These are phyloP conservation scores for Limtongozyma cylindracea DNA, from an alignment of 805 yeast genomes.

Conservation along the genomic window DNA sequence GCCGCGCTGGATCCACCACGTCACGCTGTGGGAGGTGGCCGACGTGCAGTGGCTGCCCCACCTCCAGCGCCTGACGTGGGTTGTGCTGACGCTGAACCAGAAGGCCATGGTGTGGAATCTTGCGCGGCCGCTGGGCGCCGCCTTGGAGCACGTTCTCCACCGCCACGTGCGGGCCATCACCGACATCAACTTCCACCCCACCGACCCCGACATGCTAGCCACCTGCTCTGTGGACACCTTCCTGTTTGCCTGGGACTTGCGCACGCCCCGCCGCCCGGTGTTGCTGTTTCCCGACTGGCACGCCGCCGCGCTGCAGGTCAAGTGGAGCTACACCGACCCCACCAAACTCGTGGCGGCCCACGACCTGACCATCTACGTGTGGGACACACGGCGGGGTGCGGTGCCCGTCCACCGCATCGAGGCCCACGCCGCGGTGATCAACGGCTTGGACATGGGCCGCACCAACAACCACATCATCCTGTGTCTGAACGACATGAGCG, in stretches of 20 bases:
- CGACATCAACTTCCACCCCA: constrained; percentile 81
- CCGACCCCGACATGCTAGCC: constrained; percentile 66
- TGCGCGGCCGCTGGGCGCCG: constrained; percentile 38
- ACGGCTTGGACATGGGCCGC: constrained; percentile 68
- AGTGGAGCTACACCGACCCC: constrained; percentile 67
- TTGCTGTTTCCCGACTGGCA: constrained; percentile 80
- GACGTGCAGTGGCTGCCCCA: constrained; percentile 98
- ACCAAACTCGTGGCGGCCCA: constrained; percentile 70
- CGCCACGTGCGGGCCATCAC: constrained; percentile 86
- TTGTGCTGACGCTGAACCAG: constrained; percentile 83
- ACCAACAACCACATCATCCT: constrained; percentile 38
- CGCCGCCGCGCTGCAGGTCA: constrained; percentile 86
- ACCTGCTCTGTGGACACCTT: constrained; percentile 86
- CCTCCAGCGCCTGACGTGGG: constrained; percentile 62
- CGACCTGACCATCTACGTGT: constrained; percentile 51
- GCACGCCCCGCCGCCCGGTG: constrained; percentile 53
- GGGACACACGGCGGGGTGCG: constrained; percentile 79
- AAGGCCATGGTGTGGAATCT: constrained; percentile 91
- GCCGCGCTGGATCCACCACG: constrained; percentile 82
- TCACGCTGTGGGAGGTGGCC: constrained; percentile 95
- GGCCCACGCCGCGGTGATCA: constrained; percentile 73
- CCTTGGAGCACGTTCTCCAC: constrained; percentile 73
- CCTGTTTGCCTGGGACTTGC: constrained; percentile 75
- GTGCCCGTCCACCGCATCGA: constrained; percentile 36
- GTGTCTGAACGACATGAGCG: constrained; percentile 67